phyloP scores from a whole-genome alignment of 768 basidiomycete species.

The Auricularia auricula-judae region DNA sequence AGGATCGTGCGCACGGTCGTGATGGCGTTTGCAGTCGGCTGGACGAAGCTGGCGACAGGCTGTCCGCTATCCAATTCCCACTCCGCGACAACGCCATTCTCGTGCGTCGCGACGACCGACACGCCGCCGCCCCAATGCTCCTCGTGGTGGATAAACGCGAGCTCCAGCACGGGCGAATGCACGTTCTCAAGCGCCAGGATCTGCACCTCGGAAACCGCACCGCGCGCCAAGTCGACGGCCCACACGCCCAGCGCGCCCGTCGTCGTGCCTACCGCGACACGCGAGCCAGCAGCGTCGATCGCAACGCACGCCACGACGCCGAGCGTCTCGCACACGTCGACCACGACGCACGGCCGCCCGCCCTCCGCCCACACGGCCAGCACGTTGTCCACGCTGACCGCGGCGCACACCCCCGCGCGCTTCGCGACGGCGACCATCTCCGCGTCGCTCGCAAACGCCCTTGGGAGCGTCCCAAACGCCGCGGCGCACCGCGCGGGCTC shows the following conservation, averaged over 20 bases:
- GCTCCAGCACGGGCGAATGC: conserved; percentile 39
- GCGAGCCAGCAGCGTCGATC: conserved; percentile 47
- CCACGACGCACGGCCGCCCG: conserved; percentile 26
- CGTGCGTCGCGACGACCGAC: conserved; percentile 32
- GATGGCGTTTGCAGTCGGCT: conserved; percentile 28
- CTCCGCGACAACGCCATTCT: conserved; percentile 45
- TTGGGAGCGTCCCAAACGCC: conserved; percentile 63
- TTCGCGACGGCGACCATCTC: conserved; percentile 66
- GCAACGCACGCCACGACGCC: conserved; percentile 38
- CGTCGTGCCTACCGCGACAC: conserved; percentile 63
- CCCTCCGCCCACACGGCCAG: conserved; percentile 56
- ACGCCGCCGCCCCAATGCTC: conserved; percentile 4
- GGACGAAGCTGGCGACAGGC: conserved; percentile 14
- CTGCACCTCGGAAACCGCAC: neutral
- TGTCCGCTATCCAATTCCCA: conserved; percentile 30
- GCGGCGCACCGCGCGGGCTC: conserved; percentile 4
- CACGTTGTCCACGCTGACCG: conserved; percentile 71
- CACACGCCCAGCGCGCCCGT: conserved; percentile 56
- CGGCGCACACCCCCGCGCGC: conserved; percentile 53
- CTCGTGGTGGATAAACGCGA: conserved; percentile 31
- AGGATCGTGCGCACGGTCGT: conserved; percentile 39
- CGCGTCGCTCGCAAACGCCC: conserved; percentile 72
- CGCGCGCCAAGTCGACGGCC: conserved; percentile 26
- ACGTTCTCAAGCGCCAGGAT: conserved; percentile 12
- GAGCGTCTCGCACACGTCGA: conserved; percentile 30